Percentiles rank a stretch among this genome's conserved stretches.
Conservation (phyloP, 176 grass and related monocot species). For the Aegilops longissima region DNA sequence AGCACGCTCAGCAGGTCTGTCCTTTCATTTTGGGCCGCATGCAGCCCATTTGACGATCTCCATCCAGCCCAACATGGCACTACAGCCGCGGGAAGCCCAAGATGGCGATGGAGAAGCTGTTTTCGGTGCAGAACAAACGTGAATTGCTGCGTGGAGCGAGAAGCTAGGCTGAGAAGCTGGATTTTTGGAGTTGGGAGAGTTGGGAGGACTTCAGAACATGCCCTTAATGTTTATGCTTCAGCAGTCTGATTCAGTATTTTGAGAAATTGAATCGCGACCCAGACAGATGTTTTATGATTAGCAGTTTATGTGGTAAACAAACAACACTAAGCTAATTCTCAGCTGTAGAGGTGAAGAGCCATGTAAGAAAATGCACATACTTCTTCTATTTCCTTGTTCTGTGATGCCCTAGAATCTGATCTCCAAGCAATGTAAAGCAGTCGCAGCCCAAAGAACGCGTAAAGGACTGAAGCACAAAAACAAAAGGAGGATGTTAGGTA, state of each 20-base stretch:
- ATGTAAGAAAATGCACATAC: constrained; percentile 38
- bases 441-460: constrained; percentile 84
- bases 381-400: constrained; percentile 98
- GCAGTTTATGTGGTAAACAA: background rate
- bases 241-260: background rate
- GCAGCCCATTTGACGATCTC: too few relatives aligned
- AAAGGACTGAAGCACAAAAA: constrained; percentile 58
- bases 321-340: background rate
- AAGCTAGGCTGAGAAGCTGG: too few relatives aligned
- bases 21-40: too few relatives aligned
- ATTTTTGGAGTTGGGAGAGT: too few relatives aligned
- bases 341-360: background rate
- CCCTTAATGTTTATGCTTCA: background rate
- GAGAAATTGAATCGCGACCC: background rate
- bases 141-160: too few relatives aligned
- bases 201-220: too few relatives aligned
- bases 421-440: constrained; percentile 94
- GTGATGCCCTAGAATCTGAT: constrained; percentile 84
- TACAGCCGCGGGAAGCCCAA: too few relatives aligned
- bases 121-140: too few relatives aligned
- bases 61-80: too few relatives aligned
- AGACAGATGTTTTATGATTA: background rate
- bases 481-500: constrained; percentile 27
- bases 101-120: too few relatives aligned
- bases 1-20: too few relatives aligned